Evolutionary conservation across 176 grass and related monocot genomes (phyloP).

Genomic region (Puccinellia tenuiflora): DNA sequence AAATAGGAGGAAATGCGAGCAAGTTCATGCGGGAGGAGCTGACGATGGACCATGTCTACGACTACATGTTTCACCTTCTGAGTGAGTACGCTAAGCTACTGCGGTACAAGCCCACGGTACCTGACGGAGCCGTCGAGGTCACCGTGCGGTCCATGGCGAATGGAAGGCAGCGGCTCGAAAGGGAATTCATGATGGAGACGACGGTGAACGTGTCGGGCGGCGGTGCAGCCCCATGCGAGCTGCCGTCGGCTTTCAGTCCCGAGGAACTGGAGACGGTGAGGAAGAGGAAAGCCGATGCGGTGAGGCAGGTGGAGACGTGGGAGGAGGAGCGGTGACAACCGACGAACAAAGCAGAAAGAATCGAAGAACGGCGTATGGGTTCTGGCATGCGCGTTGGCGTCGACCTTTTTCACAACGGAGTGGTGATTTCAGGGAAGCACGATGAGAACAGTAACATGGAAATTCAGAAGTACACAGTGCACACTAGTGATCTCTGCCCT

Average conservation of each 20-base stretch:
- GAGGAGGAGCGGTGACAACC: conserved; percentile 8
- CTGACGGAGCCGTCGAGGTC: conserved; percentile 28
- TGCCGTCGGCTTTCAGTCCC: conserved; percentile 12
- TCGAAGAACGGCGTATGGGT: background rate
- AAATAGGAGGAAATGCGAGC: conserved; percentile 29
- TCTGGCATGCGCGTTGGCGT: background rate
- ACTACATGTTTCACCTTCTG: conserved; percentile 59
- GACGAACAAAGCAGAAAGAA: background rate
- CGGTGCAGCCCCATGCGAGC: conserved; percentile 17
- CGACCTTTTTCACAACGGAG: background rate
- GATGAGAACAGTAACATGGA: background rate
- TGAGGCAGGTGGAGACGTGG: conserved; percentile 35
- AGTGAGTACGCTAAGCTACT: conserved; percentile 41
- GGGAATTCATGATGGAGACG: conserved; percentile 46
- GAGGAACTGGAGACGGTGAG: conserved; percentile 17
- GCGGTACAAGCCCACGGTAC: conserved; percentile 32
- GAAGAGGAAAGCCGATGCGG: conserved; percentile 2
- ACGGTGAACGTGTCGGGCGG: background rate
- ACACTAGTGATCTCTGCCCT: background rate
- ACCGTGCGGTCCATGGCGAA: conserved; percentile 36
- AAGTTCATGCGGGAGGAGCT: conserved; percentile 47
- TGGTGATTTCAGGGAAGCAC: background rate
- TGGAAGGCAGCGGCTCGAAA: conserved; percentile 3
- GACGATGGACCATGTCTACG: conserved; percentile 46
- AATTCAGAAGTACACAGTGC: too few relatives aligned